Evolutionary conservation across 2,329 filamentous ascomycete genomes (phyloP).

Genomic region (Hypoxylon sp.): DNA sequence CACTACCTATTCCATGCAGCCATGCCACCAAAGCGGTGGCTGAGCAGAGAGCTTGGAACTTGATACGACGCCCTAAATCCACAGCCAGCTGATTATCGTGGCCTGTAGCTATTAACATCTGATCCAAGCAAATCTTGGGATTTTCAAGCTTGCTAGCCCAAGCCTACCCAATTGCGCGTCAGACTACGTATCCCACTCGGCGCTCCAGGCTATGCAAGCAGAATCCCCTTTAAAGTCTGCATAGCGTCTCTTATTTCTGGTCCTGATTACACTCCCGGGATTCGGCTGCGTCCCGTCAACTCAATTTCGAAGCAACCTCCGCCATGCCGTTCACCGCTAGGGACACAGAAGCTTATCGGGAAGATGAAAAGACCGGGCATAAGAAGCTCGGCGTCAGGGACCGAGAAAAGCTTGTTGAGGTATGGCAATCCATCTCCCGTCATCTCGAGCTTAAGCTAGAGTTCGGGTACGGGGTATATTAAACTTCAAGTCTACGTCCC

Average conservation of each 20-base stretch:
- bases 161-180: constrained; percentile 36
- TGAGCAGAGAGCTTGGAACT: background rate
- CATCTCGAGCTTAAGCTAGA: background rate
- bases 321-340: constrained; percentile 54
- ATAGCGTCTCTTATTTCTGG: background rate
- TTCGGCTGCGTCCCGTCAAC: constrained; percentile 4
- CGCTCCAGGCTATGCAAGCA: constrained; percentile 28
- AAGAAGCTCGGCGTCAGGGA: constrained; percentile 57
- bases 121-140: constrained; percentile 17
- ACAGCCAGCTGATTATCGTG: constrained; percentile 21
- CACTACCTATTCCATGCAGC: too few species aligned
- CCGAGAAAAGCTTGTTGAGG: constrained; percentile 60
- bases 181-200: constrained; percentile 18
- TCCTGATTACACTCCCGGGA: constrained; percentile 8
- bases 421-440: constrained; percentile 43
- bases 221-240: constrained; percentile 7
- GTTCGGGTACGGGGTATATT: constrained; percentile 6
- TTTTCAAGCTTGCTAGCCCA: constrained; percentile 18
- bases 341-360: constrained; percentile 58
- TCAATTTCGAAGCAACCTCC: constrained; percentile 11
- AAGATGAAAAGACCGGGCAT: constrained; percentile 58
- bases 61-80: constrained; percentile 8
- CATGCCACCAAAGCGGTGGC: constrained; percentile 1
- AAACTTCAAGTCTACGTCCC: constrained; percentile 23
- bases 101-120: constrained; percentile 31